These are phyloP conservation scores for Lentinula novae-zelandiae DNA, from an alignment of 1,284 basidiomycete species.

Conservation along the genomic window DNA sequence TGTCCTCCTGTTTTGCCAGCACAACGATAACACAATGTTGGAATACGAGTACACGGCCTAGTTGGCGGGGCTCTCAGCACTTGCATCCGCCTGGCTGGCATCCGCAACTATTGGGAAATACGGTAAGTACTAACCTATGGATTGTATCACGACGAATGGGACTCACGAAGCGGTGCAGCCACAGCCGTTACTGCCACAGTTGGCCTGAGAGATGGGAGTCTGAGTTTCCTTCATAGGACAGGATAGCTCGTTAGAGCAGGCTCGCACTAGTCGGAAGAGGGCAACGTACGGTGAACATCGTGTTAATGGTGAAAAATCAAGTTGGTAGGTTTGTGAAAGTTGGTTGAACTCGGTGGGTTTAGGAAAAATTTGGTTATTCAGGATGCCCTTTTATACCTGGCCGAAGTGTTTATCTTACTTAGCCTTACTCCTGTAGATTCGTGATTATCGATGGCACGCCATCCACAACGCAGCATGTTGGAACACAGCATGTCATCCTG, in stretches of 20 bases:
- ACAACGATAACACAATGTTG: not conserved
- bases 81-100: conserved; percentile 62
- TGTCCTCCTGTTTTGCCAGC: not conserved
- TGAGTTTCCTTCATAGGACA: conserved; percentile 30
- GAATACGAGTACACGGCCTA: not conserved
- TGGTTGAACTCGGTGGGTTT: not conserved
- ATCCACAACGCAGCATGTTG: no score
- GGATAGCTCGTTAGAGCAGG: not conserved
- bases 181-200: conserved; percentile 47
- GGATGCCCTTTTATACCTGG: conserved; percentile 11
- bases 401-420: no score
- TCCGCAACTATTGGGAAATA: conserved; percentile 35
- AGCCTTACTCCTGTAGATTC: no score
- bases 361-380: not conserved
- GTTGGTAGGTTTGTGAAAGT: not conserved
- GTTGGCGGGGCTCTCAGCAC: conserved; percentile 37
- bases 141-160: not conserved
- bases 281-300: conserved; percentile 32
- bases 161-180: conserved; percentile 47
- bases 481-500: no score
- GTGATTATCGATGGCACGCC: no score
- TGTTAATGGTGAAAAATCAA: conserved; percentile 1
- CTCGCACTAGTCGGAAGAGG: not conserved
- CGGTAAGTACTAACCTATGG: not conserved
- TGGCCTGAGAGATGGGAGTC: conserved; percentile 38